These are phyloP conservation scores for Pythium vanterpoolii DNA, from an alignment of 352 stramenopile species.

Conservation along the genomic window DNA sequence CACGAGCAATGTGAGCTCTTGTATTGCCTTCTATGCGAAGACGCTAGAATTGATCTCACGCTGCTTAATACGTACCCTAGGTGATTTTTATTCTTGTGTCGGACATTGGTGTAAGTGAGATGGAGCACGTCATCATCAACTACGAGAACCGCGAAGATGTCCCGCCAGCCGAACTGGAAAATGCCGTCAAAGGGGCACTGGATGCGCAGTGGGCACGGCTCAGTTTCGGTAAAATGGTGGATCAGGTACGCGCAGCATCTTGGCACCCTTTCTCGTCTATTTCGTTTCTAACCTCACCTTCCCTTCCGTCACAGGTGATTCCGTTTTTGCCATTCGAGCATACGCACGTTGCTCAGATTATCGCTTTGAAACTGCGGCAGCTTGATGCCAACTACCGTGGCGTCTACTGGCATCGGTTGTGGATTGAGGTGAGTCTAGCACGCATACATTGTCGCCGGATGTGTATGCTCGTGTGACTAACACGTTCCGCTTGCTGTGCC, in stretches of 20 bases:
- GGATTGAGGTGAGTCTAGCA: constrained; percentile 51
- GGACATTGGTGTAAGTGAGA: constrained; percentile 81
- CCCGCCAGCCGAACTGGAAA: constrained; percentile 54
- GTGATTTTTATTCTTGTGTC: constrained; percentile 89
- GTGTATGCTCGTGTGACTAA: not conserved
- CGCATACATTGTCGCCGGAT: no score
- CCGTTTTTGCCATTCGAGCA: constrained; percentile 88
- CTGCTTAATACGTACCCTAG: no score
- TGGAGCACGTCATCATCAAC: constrained; percentile 83
- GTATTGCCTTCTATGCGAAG: no score
- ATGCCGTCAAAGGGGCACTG: constrained; percentile 73
- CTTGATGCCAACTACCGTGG: constrained; percentile 69
- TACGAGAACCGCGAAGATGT: constrained; percentile 71
- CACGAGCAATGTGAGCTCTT: constrained; percentile 70
- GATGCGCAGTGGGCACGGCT: constrained; percentile 85
- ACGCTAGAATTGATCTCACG: no score
- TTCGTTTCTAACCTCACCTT: not conserved
- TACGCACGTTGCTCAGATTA: constrained; percentile 72
- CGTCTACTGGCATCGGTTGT: constrained; percentile 74
- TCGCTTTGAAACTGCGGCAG: constrained; percentile 76
- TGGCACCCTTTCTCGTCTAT: no score
- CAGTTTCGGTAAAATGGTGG: constrained; percentile 89
- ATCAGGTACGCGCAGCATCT: constrained; percentile 71
- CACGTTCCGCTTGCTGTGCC: not conserved
- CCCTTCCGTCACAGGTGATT: constrained; percentile 48